Evolutionary conservation across 2,329 filamentous ascomycete genomes (phyloP), one percentile per base, ranked within the genome.

Genomic region (Penicillium crustosum): DNA sequence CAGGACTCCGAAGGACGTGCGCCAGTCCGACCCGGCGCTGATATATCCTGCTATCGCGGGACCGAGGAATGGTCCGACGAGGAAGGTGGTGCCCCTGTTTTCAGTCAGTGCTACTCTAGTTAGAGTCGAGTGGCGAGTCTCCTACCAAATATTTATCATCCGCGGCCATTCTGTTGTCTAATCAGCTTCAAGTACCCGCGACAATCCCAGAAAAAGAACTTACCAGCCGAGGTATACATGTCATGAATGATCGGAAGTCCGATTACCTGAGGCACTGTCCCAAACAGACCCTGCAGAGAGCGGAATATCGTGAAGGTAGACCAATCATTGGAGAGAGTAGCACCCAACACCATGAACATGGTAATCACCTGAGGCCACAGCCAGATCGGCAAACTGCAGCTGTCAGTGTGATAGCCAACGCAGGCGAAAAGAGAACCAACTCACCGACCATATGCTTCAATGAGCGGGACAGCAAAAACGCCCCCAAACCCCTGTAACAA

Each of bases 331-430:
- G 77, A 76, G 27, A 77, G 69, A 1, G 74, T 69, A 5, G 73
- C 72, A 1, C 77, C 77, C 10, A 76, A 58, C 4, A 79, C 71
- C 62, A 77, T 75, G 39, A 73, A 67, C 60, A 72, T 70, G 4
- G 74, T 71, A 42, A 76, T 65, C 4, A 76, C 53, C 49, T 76
- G 74, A 2, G 75, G 71, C 76, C 75, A 79, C 41, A 78, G 66
- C 71, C 76, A 75, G 39, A 78, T 66, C 1, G 77, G 77, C 21
- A 76, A 71, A 41, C 77, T 75, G 58, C 17, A 35, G 13, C 36
- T 19, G 21, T 61, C 25, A 58, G 51, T 31, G 19, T 12, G 31
- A 19, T 8, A 42, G 9, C n/a, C 12, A 35, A 52, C 4, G 17
- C 8, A 2, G 8, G 12, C 8, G 6, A 41, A 29, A 36, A 23